Evolutionary conservation across 2,329 filamentous ascomycete species (phyloP).

Genomic region (Didymella arachidicola): DNA sequence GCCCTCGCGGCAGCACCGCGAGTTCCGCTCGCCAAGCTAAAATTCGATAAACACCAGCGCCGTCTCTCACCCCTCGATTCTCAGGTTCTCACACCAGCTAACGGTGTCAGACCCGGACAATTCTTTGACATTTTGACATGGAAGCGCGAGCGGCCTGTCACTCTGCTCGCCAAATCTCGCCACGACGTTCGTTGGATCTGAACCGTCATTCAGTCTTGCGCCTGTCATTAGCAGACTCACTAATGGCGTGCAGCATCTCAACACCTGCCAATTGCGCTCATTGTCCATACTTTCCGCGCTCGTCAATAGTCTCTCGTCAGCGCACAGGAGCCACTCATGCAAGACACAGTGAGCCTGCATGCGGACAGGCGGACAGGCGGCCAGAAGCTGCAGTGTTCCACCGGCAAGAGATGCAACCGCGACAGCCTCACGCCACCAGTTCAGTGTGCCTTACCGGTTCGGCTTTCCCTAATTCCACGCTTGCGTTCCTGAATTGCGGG

Average conservation of each 20-base stretch:
- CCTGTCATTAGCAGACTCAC: conserved; percentile 1
- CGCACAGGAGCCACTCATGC: conserved; percentile 1
- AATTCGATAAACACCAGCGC: conserved; percentile 24
- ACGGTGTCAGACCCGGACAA: conserved; percentile 19
- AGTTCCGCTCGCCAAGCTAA: conserved; percentile 16
- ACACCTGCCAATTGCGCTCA: conserved; percentile 17
- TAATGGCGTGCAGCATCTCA: conserved; percentile 13
- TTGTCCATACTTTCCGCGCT: conserved; percentile 2
- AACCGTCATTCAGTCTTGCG: conserved; percentile 10
- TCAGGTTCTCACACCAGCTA: conserved; percentile 8
- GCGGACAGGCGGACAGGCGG: neutral
- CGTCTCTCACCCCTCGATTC: conserved; percentile 17
- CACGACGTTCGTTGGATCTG: conserved; percentile 6
- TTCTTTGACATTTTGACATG: conserved; percentile 1
- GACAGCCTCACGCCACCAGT: neutral
- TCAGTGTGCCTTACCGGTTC: conserved; percentile 5
- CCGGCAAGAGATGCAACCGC: conserved; percentile 5
- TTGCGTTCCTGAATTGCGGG: conserved; percentile 13
- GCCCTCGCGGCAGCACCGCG: conserved; percentile 7
- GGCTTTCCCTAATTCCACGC: neutral
- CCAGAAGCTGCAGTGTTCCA: neutral
- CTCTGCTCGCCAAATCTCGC: conserved; percentile 15
- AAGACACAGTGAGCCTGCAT: conserved; percentile 1
- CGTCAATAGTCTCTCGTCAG: conserved; percentile 14
- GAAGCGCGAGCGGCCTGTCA: conserved; percentile 8